These are phyloP conservation scores for Talaromyces proteolyticus DNA, from an alignment of 495 filamentous ascomycete genomes.

Conservation along the genomic window DNA sequence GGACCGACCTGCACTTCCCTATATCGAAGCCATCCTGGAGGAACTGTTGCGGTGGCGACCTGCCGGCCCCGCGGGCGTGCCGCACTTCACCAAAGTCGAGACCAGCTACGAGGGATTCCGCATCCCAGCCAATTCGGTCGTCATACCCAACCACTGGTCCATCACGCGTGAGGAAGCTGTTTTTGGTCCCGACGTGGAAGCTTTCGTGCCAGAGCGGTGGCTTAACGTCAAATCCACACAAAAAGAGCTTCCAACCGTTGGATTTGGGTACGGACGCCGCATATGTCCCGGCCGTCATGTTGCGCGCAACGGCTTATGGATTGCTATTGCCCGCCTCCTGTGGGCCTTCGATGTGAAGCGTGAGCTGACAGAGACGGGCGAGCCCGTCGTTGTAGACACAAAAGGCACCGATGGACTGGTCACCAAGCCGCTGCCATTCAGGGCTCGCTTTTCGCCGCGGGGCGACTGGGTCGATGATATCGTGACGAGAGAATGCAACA, in stretches of 20 bases:
- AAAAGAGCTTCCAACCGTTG: constrained; percentile 39
- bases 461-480: no score
- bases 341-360: constrained; percentile 54
- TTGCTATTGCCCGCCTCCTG: constrained; percentile 50
- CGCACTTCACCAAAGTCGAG: constrained; percentile 46
- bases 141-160: constrained; percentile 36
- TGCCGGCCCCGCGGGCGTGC: constrained; percentile 46
- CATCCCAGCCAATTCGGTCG: constrained; percentile 48
- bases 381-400: no score
- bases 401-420: no score
- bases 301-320: constrained; percentile 49
- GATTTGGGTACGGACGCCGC: constrained; percentile 58
- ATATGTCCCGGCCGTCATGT: constrained; percentile 53
- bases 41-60: constrained; percentile 59
- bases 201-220: constrained; percentile 40
- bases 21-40: constrained; percentile 52
- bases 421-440: no score
- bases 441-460: no score
- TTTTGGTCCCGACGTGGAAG: constrained; percentile 23
- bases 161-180: constrained; percentile 30
- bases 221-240: constrained; percentile 28
- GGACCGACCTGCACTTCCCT: constrained; percentile 36
- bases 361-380: no score
- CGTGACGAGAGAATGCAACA: no score
- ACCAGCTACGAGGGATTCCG: constrained; percentile 51